Evolutionary conservation across 2,329 filamentous ascomycete species (phyloP).

Genomic region (Apiospora malaysiana): DNA sequence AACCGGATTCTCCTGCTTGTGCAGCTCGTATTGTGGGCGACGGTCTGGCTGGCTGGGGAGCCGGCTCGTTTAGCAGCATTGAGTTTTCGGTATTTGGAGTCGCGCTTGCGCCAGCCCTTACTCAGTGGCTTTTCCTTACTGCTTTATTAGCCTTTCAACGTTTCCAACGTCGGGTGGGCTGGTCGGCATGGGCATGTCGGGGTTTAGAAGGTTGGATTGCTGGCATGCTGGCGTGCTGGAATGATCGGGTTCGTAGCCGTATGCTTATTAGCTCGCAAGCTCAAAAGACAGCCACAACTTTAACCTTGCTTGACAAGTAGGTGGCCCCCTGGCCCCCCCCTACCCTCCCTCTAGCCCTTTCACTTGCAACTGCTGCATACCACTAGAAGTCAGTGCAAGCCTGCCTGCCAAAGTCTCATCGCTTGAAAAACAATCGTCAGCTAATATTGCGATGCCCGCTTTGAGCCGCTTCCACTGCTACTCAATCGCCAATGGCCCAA

Average conservation of each 20-base stretch:
- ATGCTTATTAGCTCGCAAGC: background rate
- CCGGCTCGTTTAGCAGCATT: background rate
- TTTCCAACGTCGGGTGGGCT: background rate
- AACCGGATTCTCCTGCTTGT: background rate
- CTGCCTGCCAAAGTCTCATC: background rate
- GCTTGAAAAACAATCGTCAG: background rate
- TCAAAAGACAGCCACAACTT: background rate
- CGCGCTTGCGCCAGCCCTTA: background rate
- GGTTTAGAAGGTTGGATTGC: background rate
- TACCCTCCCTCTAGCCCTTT: background rate
- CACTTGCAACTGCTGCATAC: too few species aligned
- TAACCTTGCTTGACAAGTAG: background rate
- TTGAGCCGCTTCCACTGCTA: conserved; percentile 8
- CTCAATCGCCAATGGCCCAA: background rate
- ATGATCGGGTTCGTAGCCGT: background rate
- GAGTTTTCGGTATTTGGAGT: background rate
- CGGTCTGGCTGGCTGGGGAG: background rate
- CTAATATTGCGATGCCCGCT: background rate
- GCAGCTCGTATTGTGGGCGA: background rate
- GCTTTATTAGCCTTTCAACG: background rate
- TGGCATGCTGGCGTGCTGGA: too few species aligned
- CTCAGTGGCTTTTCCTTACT: conserved; percentile 1
- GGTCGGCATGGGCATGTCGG: background rate
- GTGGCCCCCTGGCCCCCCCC: background rate
- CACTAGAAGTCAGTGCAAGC: background rate